Base-by-base conservation (phyloP, 2,329 filamentous ascomycete species). In the Monosporascus sp. region DNA sequence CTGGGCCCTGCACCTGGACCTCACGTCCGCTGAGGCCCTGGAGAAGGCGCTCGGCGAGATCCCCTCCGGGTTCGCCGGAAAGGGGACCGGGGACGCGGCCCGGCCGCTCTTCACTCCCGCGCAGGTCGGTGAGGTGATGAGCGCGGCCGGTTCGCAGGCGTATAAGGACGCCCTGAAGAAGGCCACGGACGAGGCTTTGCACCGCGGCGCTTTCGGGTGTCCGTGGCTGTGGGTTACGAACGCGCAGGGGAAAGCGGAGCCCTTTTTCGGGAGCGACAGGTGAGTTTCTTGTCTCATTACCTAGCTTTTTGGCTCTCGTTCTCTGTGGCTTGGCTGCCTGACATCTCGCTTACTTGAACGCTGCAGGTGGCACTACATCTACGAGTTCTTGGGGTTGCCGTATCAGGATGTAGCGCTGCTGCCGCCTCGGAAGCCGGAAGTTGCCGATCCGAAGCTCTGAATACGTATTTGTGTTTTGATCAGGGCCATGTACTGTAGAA, bases 181-280 rank as follows among this genome's bases (percentile, higher is more conserved):
- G 5, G 77, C 77, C 44, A 91, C 88, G 18, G 75, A 81, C 54
- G 75, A 77, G 57, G 86, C 81, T 0, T 67, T 89, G 17, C 78
- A 81, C 38, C 73, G 72, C 48, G 89, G 88, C 0, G 89, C 88
- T 0, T 93, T 89, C 68, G 89, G 89, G 0, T 82, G 83, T 48
- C 89, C 89, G 1, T 93, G 89, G 88, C 75, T 89, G 55, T 85
- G 83, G 79, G 88, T 84, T 3, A 77, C 74, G 18, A 82, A 86
- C 60, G 66, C 64, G 2, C 67, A 78, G 56, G 85, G 85, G 0
- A 68, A 76, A 52, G 76, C 76, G 48, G 84, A 88, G 71, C 81
- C 85, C 0, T 90, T 91, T 66, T 92, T 92, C 69, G 88, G 88
- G 3, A 90, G 86, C 69, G 88, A 92, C 70, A 74, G 83, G 81